Evolutionary conservation across 164 flowering plant species (phyloP), one percentile per base, ranked within the genome.

Genomic region (Stephania japonica): DNA sequence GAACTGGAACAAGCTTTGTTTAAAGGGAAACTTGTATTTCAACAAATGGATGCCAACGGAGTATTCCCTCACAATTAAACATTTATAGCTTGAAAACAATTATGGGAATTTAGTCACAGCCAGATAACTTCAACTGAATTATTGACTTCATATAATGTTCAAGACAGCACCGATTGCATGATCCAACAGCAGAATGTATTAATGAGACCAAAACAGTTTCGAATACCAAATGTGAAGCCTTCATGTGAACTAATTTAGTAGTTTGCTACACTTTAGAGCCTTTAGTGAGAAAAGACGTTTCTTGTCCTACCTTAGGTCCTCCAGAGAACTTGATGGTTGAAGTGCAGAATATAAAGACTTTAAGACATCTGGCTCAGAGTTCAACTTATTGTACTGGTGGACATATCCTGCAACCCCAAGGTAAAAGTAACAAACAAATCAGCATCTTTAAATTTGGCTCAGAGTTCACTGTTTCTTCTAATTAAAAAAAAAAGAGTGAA

Each of bases 261-360:
- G 4, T 32, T 32, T 4, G 38, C 38, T 32, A 32, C 38, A 32
- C 38, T 32, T 32, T 32, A 32, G 38, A 32, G 50, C 12, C 50
- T 44, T 44, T 8, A 53, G 61, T 53, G 61, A 53, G 2, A 53
- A 19, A 53, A 53, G 14, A 53, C 61, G 19, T 10, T 32, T 32
- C 61, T 13, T n/a, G 41, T 76, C 43, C 23, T 81, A 89, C 99
- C 99, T 93, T 74, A 90, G 74, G 32, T 87, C 97, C 85, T 90
- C 97, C 81, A 90, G 82, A 75, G 97, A 78, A 83, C 95, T 92
- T 80, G 97, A 89, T 80, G 87, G 90, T 78, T 91, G 98, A 77
- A 96, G 90, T 32, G 99, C 91, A 77, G 98, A 91, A 83, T 96
- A 96, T 42, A 96, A 80, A 61, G 98, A 96, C 81, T 92, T 93